phyloP scores from a whole-genome alignment of 257 asterid species.

The Anisodus acutangulus region DNA sequence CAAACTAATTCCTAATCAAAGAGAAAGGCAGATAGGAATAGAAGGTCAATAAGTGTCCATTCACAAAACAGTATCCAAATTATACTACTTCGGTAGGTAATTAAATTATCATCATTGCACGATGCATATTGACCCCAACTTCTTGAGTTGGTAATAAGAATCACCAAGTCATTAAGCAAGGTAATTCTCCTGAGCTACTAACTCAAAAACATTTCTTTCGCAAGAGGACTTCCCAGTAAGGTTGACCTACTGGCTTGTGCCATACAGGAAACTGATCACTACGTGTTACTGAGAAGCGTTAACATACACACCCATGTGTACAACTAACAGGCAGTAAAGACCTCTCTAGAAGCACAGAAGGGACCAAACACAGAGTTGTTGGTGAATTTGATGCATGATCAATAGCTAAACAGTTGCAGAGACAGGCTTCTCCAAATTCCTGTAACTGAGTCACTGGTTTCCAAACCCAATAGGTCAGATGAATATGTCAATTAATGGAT shows the following conservation, averaged over 20 bases:
- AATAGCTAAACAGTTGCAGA: slow-evolving; percentile 19
- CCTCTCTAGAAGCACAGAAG: background rate
- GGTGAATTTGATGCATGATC: background rate
- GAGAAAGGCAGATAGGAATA: background rate
- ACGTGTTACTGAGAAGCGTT: background rate
- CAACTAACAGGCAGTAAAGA: background rate
- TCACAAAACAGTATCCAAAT: background rate
- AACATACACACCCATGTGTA: background rate
- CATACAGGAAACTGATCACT: background rate
- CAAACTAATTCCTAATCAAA: background rate
- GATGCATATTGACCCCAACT: background rate
- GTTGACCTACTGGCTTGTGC: background rate
- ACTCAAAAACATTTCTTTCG: background rate
- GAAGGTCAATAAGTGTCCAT: background rate
- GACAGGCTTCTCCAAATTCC: slow-evolving; percentile 1
- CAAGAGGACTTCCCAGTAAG: background rate
- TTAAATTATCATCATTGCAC: background rate
- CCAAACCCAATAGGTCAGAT: background rate
- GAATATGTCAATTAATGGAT: background rate
- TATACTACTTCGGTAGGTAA: slow-evolving; percentile 19
- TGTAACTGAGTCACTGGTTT: background rate
- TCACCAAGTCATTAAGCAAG: background rate
- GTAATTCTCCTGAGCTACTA: slow-evolving; percentile 7
- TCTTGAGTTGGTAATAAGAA: background rate
- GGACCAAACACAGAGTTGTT: background rate